phyloP scores from a whole-genome alignment of 805 yeast species.

The Monosporozyma siamensis region DNA sequence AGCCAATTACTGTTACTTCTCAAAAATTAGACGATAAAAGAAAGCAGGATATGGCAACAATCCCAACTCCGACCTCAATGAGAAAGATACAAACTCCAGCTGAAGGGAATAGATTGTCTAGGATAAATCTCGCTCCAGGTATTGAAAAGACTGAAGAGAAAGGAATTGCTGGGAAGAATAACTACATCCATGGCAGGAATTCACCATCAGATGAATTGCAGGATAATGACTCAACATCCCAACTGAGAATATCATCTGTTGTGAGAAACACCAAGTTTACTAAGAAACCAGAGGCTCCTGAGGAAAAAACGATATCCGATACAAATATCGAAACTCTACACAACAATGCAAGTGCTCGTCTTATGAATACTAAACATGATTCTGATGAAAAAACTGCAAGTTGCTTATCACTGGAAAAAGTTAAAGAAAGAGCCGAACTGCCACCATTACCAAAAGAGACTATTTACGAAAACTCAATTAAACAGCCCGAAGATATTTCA shows the following conservation, averaged over 20 bases:
- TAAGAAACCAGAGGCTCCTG: background rate
- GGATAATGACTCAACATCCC: slow-evolving; percentile 1
- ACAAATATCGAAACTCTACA: background rate
- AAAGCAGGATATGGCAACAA: background rate
- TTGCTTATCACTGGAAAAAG: too few species aligned
- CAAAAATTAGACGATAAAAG: background rate
- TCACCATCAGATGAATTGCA: background rate
- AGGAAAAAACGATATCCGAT: background rate
- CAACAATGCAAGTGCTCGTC: background rate
- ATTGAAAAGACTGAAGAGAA: background rate
- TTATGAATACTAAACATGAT: background rate
- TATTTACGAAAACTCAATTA: too few species aligned
- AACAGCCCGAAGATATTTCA: too few species aligned
- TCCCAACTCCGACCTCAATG: slow-evolving; percentile 1
- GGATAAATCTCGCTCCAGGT: slow-evolving; percentile 1
- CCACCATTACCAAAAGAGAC: too few species aligned
- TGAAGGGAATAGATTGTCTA: background rate
- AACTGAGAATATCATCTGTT: slow-evolving; percentile 19
- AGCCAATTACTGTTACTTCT: background rate
- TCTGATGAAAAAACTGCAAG: too few species aligned
- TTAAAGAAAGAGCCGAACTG: too few species aligned
- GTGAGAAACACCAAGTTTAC: slow-evolving; percentile 8
- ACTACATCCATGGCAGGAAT: background rate
- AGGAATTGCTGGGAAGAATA: background rate
- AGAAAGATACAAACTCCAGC: background rate